Conservation (phyloP, 352 stramenopile genomes). For the Blastocystis sp. region DNA sequence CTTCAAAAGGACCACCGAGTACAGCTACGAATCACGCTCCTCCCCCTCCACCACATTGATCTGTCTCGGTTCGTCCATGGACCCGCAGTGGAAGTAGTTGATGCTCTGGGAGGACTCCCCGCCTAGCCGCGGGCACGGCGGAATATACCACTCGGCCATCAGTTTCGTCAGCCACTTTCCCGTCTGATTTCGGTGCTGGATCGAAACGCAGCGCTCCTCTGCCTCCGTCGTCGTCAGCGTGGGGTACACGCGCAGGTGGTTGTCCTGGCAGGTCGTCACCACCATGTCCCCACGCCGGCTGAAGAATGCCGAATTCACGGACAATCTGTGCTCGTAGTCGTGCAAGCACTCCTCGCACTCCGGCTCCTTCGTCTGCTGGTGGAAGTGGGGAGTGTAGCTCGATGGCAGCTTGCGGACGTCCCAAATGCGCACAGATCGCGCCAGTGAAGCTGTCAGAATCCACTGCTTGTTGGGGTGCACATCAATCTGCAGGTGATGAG, state of each 20-base stretch:
- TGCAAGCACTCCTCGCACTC: conserved; percentile 33
- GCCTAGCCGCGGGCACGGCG: background rate
- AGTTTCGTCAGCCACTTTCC: conserved; percentile 64
- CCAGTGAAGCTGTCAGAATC: conserved; percentile 43
- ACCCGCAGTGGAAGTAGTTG: conserved; percentile 56
- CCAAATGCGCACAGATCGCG: conserved; percentile 36
- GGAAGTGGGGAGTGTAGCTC: background rate
- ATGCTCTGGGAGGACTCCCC: background rate
- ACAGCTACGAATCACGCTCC: conserved; percentile 28
- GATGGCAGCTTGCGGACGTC: conserved; percentile 33
- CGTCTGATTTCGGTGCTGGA: conserved; percentile 48
- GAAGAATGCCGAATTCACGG: conserved; percentile 63
- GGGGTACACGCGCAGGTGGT: conserved; percentile 51
- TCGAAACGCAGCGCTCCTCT: conserved; percentile 29
- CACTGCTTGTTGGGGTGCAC: background rate
- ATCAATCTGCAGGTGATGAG: conserved; percentile 10
- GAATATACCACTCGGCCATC: conserved; percentile 55
- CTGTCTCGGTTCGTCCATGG: conserved; percentile 57
- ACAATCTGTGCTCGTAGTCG: conserved; percentile 29
- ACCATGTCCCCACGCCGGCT: conserved; percentile 36
- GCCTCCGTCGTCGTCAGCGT: background rate
- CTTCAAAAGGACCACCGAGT: conserved; percentile 17
- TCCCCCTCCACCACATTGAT: conserved; percentile 1
- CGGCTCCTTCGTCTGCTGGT: conserved; percentile 4
- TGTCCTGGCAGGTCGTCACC: conserved; percentile 60